Evolutionary conservation across 139 green algal species (phyloP).

Genomic region (Micromonas commoda): DNA sequence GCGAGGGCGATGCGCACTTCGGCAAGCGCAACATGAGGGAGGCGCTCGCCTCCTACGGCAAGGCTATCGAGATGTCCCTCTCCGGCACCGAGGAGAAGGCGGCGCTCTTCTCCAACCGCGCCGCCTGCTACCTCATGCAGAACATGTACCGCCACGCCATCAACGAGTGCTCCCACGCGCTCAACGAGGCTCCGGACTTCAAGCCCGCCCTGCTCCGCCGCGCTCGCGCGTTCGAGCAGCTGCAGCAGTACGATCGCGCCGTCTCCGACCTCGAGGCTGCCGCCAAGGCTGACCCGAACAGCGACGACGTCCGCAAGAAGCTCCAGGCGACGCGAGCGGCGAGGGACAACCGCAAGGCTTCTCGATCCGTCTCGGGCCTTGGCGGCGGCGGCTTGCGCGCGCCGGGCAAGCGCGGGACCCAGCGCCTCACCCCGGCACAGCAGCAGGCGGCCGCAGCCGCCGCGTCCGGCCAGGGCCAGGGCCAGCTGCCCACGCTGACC

Average conservation of each 20-base stretch:
- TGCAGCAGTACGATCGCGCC: slow-evolving; percentile 1
- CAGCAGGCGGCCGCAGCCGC: background rate
- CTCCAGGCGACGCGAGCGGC: background rate
- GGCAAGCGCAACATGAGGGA: background rate
- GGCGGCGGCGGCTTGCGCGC: background rate
- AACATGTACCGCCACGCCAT: background rate
- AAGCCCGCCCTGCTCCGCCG: slow-evolving; percentile 15
- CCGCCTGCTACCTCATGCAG: background rate
- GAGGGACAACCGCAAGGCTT: background rate
- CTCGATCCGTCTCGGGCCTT: too few species aligned
- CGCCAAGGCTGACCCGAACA: background rate
- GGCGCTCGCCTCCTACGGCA: background rate
- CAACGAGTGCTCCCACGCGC: background rate
- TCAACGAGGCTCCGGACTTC: background rate
- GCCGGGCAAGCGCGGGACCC: background rate
- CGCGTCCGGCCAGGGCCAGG: background rate
- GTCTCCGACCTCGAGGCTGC: slow-evolving; percentile 15
- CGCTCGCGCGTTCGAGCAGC: slow-evolving; percentile 25
- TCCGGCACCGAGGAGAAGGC: background rate
- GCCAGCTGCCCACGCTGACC: background rate
- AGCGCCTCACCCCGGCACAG: background rate
- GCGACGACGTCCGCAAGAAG: background rate
- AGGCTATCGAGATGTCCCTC: background rate
- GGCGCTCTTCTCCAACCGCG: background rate
- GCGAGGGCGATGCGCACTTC: slow-evolving; percentile 8